phyloP scores from a whole-genome alignment of 345 rosid species.

The Eutrema yunnanense region DNA sequence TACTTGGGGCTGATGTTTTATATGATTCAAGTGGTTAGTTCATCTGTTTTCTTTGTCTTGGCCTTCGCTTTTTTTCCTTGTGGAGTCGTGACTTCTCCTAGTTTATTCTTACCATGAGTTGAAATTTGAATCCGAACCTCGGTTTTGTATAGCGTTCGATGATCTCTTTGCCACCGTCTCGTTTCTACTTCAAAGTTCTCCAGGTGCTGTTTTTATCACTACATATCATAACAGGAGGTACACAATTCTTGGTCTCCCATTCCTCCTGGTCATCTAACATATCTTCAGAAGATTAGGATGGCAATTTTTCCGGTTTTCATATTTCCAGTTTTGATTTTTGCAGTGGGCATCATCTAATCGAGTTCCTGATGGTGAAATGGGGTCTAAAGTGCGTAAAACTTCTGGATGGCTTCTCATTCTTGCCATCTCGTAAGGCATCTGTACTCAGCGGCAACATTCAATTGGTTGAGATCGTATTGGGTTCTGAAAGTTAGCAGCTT shows the following conservation, averaged over 20 bases:
- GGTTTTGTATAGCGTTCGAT: constrained; percentile 56
- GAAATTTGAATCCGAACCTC: not conserved
- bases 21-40: constrained; percentile 71
- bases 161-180: constrained; percentile 79
- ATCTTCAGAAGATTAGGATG: not conserved
- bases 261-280: not conserved
- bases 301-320: not conserved
- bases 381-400: constrained; percentile 71
- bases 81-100: not conserved
- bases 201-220: constrained; percentile 70
- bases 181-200: constrained; percentile 68
- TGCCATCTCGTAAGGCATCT: constrained; percentile 68
- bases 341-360: constrained; percentile 93
- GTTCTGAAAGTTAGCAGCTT: constrained; percentile 15
- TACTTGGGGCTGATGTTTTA: constrained; percentile 88
- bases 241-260: not conserved
- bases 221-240: constrained; percentile 94
- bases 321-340: not conserved
- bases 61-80: not conserved
- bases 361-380: constrained; percentile 89
- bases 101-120: not conserved
- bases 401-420: constrained; percentile 69
- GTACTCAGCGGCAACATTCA: constrained; percentile 66
- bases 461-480: constrained; percentile 57
- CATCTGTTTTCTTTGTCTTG: not conserved